A percentile compares a stretch with the other conserved stretches of the same genome.
Conservation (phyloP, 805 yeast genomes). For the Kodamaea jinghongensis region DNA sequence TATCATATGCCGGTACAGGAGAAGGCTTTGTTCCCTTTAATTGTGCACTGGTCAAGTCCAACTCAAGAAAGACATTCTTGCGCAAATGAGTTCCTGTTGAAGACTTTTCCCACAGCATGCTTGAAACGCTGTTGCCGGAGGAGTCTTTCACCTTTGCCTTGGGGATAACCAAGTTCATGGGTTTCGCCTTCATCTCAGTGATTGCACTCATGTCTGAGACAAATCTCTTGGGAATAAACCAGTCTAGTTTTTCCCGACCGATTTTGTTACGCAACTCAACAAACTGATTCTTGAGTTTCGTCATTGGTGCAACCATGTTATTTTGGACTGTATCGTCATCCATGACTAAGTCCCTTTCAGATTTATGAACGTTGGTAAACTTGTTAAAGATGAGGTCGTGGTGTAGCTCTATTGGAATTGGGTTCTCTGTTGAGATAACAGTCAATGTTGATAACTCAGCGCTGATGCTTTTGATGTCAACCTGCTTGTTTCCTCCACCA, state of each 20-base stretch:
- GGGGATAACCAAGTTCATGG: conserved; percentile 7
- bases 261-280: background rate
- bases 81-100: background rate
- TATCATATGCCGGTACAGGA: conserved; percentile 4
- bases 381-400: conserved; percentile 35
- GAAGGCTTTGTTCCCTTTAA: background rate
- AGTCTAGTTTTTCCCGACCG: background rate
- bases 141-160: too few relatives aligned
- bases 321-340: conserved; percentile 2
- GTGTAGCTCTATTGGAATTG: conserved; percentile 38
- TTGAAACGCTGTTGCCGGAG: too few relatives aligned
- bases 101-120: background rate
- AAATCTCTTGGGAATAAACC: background rate
- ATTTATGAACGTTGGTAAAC: background rate
- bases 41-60: conserved; percentile 4
- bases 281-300: background rate
- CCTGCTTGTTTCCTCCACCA: conserved; percentile 5
- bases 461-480: conserved; percentile 14
- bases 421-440: conserved; percentile 25
- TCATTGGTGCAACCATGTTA: conserved; percentile 1
- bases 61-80: background rate
- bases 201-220: conserved; percentile 4
- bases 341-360: background rate
- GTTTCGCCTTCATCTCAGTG: background rate
- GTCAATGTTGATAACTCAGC: conserved; percentile 34